These are phyloP conservation scores for Aspergillus luchuensis DNA, from an alignment of 2,329 filamentous ascomycete genomes.

Conservation along the genomic window DNA sequence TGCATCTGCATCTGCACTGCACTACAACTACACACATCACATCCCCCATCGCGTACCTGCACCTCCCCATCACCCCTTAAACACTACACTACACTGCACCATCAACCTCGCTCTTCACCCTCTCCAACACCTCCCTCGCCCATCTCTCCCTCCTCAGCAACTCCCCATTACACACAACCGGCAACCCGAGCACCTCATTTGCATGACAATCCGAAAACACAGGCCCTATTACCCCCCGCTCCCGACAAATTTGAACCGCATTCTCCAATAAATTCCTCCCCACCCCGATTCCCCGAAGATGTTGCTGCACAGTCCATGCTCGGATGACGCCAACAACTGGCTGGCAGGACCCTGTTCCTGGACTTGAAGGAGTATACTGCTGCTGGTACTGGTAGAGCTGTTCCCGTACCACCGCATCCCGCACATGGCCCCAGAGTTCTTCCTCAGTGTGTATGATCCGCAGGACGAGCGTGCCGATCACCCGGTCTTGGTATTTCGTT, in stretches of 20 bases:
- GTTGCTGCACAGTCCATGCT: conserved; percentile 76
- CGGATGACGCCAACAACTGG: conserved; percentile 58
- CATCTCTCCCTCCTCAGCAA: conserved; percentile 63
- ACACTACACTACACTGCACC: neutral
- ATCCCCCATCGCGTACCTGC: neutral
- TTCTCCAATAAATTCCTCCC: conserved; percentile 73
- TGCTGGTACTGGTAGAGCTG: neutral
- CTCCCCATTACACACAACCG: conserved; percentile 60
- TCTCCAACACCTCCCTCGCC: conserved; percentile 43
- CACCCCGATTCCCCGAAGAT: conserved; percentile 71
- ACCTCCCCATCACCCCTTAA: neutral
- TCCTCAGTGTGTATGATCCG: conserved; percentile 18
- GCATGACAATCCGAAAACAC: conserved; percentile 77
- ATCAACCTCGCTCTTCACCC: neutral
- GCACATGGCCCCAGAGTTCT: conserved; percentile 6
- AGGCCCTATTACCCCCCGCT: conserved; percentile 67
- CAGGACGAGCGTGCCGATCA: conserved; percentile 72
- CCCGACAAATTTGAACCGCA: conserved; percentile 67
- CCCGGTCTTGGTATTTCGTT: conserved; percentile 32
- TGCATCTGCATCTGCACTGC: no score
- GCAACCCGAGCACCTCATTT: conserved; percentile 65
- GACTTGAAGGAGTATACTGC: neutral
- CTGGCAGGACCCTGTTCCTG: no score
- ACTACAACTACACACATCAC: no score
- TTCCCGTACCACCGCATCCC: neutral